Percentiles rank a stretch among this genome's conserved stretches.
Evolutionary conservation across 257 asterid genomes (phyloP).

Genomic region (Przewalskia tangutica): DNA sequence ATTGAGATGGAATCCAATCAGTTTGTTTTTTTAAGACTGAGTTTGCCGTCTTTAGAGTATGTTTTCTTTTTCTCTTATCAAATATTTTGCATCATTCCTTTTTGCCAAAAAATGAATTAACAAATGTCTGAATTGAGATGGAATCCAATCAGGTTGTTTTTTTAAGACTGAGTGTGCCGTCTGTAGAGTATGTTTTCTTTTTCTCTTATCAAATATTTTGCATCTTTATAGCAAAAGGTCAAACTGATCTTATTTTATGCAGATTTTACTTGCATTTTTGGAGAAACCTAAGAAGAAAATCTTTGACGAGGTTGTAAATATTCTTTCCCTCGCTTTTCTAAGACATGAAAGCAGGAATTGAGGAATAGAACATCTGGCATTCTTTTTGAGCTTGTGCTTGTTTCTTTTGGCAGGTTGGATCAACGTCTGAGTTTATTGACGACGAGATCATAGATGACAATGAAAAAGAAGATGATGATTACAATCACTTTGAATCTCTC

Average conservation of each 20-base stretch:
- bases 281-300: conserved; percentile 44
- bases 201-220: neutral
- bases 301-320: conserved; percentile 33
- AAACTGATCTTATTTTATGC: conserved; percentile 11
- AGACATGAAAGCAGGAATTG: neutral
- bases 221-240: neutral
- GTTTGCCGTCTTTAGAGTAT: neutral
- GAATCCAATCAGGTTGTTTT: neutral
- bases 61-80: neutral
- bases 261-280: conserved; percentile 51
- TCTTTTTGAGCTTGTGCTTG: conserved; percentile 5
- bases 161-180: neutral
- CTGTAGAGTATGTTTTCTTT: neutral
- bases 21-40: neutral
- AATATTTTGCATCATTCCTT: too few species aligned
- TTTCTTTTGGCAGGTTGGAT: conserved; percentile 28
- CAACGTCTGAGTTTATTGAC: conserved; percentile 45
- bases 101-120: neutral
- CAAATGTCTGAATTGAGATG: neutral
- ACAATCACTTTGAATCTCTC: conserved; percentile 47
- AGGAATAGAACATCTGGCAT: conserved; percentile 3
- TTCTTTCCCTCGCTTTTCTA: neutral
- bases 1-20: neutral
- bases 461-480: conserved; percentile 32
- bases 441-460: conserved; percentile 35